Evolutionary conservation across 257 asterid genomes (phyloP), one percentile per base, ranked within the genome.

Genomic region (Buddleja alternifolia): DNA sequence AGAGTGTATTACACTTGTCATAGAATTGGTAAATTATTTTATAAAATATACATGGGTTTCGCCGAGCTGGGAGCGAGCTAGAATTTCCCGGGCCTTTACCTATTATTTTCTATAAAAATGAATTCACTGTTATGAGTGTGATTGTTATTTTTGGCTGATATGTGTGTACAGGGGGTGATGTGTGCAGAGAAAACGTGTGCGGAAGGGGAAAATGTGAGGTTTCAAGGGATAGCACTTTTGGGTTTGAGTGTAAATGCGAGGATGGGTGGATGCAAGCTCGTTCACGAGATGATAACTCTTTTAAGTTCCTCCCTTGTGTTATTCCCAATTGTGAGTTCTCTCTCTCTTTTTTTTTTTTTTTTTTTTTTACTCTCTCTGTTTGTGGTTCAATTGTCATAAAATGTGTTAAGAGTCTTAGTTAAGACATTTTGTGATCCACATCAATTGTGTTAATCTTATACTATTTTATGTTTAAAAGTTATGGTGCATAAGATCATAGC

Each of bases 181-280:
- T 57, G 15, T 90, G 95, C 72, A 42, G 83, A 71, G 67, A 11
- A 15, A 54, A 61, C 20, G 78, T 73, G 20, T 90, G 97, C 62
- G 95, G 95, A 60, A 84, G 80, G 44, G 97, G 97, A 0, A 78
- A 16, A 3, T 88, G 97, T 73, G 70, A 29, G 34, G 69, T 65
- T 34, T 80, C 92, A 6, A 74, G 63, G 2, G 75, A 73, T 23
- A 76, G 45, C 69, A 65, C 64, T 8, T 60, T 83, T 3, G 93
- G 92, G 14, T 90, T 68, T 53, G 85, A 3, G 47, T 88, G 97
- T 71, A 82, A 66, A 41, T 90, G 97, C 51, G 86, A 84, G 1
- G 20, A 71, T n/a, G 97, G 96, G 0, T 90, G 97, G 97, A 73
- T 45, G 42, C 97, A 88, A 62, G 74, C 85, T 69, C 81, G 84